phyloP scores from a whole-genome alignment of 805 yeast genomes.

The Candida maesae region DNA sequence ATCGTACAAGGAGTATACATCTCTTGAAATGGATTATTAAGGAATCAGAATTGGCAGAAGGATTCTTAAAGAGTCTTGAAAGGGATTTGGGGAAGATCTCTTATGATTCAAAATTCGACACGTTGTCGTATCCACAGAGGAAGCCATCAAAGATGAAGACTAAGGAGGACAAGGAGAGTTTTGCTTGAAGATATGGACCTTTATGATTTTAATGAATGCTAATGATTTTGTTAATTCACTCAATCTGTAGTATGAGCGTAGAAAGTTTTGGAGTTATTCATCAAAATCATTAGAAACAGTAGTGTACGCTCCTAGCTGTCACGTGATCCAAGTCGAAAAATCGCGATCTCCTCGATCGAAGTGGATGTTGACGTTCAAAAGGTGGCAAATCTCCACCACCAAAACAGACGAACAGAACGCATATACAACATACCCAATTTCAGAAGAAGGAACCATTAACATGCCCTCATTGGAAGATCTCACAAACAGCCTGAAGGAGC shows the following conservation, averaged over 20 bases:
- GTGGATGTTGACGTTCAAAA: no score
- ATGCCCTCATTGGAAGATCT: slow-evolving; percentile 59
- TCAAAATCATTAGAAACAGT: no score
- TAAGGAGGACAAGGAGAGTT: slow-evolving; percentile 23
- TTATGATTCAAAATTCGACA: slow-evolving; percentile 28
- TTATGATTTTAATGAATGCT: no score
- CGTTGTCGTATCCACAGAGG: slow-evolving; percentile 33
- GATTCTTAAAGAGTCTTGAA: slow-evolving; percentile 19
- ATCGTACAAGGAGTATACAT: slow-evolving; percentile 43
- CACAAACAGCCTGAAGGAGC: slow-evolving; percentile 62
- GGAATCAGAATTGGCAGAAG: slow-evolving; percentile 46
- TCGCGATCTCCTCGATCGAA: no score
- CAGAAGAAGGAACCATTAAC: not conserved
- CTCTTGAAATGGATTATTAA: slow-evolving; percentile 49
- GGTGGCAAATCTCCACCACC: not conserved
- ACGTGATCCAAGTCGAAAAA: no score
- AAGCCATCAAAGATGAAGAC: slow-evolving; percentile 17
- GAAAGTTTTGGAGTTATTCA: no score
- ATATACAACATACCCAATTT: no score
- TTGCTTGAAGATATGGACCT: no score
- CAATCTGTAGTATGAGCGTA: no score
- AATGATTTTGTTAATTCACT: no score
- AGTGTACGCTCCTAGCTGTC: no score
- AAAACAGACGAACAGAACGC: not conserved
- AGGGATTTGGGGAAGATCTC: slow-evolving; percentile 33